Evolutionary conservation across 768 basidiomycete species (phyloP), one percentile per base, ranked within the genome.

Genomic region (Suillus fuscotomentosus): DNA sequence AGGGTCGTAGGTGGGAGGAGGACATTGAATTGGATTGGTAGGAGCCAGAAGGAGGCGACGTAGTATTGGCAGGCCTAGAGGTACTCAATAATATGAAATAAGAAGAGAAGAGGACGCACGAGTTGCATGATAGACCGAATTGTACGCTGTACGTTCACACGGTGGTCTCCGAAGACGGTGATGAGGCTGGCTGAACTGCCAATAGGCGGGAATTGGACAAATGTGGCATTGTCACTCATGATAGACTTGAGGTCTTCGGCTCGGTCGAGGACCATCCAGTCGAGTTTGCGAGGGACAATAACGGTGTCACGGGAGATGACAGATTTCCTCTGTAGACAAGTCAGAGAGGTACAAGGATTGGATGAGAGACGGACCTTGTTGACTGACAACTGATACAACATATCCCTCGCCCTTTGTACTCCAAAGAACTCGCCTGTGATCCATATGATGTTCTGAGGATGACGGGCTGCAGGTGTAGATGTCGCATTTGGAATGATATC

Each of bases 241-340:
- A 95, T 86, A 5, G 88, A 83, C 77, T 89, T 94, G 71, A 99
- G 81, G 67, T 99, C 97, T 36, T 98, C 96, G 13, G 91, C 81
- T n/a, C 92, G 88, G 76, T 99, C 94, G n/a, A 92, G 93, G 62
- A 97, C 87, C 87, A 99, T 91, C 96, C 97, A 98, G 72, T 99
- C 97, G 66, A 99, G 83, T 76, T 99, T 99, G 67, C 97, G 90
- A 63, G 97, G 97, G 27, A 97, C 84, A 62, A 98, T 91, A 6
- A 95, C 93, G 17, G 94, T 95, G 74, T 99, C 96, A 65, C 94
- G 82, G 9, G 97, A 96, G 63, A 97, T 89, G 64, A 97, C 86
- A 55, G 86, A 84, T 75, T 96, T 95, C 73, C 88, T 90, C 97
- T 99, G 70, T 9, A 39, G 17, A 38, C 42, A 38, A 3, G 47